Conservation (phyloP, 2,329 filamentous ascomycete genomes). For the Chaetomiaceae sp. region DNA sequence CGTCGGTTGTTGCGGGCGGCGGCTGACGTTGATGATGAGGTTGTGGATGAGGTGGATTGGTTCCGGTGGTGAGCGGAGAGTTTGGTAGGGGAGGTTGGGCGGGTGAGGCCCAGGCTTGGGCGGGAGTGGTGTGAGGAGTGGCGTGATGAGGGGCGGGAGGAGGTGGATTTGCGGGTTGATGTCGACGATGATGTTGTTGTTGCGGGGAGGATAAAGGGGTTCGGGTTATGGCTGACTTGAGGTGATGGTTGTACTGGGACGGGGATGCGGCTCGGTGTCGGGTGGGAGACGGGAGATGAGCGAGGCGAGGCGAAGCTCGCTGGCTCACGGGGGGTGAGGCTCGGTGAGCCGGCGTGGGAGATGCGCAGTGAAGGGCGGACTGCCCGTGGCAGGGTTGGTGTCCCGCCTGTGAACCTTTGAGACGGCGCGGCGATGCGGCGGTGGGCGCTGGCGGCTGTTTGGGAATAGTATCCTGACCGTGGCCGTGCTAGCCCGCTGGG, state of each 20-base stretch:
- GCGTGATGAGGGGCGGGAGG: conserved; percentile 23
- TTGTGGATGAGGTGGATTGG: conserved; percentile 42
- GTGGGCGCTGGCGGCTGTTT: conserved; percentile 24
- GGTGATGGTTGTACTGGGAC: conserved; percentile 28
- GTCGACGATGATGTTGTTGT: background rate
- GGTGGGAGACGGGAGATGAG: conserved; percentile 37
- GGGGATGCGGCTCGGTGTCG: conserved; percentile 43
- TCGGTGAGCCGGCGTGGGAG: conserved; percentile 44
- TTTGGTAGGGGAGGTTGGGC: conserved; percentile 18
- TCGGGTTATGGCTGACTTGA: conserved; percentile 10
- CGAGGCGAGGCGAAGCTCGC: conserved; percentile 50
- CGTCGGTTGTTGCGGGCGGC: conserved; percentile 15
- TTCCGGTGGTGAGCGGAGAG: conserved; percentile 31
- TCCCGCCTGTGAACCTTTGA: conserved; percentile 33
- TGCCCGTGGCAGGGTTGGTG: conserved; percentile 12
- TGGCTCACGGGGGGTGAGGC: conserved; percentile 38
- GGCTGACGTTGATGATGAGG: conserved; percentile 26
- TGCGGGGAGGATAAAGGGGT: conserved; percentile 3
- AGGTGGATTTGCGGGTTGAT: conserved; percentile 5
- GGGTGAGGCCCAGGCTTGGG: conserved; percentile 16
- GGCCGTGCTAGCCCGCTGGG: conserved; percentile 14
- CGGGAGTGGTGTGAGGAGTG: conserved; percentile 13
- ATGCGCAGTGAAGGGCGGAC: conserved; percentile 33
- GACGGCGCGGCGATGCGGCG: conserved; percentile 45
- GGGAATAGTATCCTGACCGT: conserved; percentile 19